A percentile compares a stretch with the other conserved stretches of the same genome.
Evolutionary conservation across 2,329 filamentous ascomycete genomes (phyloP).

Genomic region (Fusarium sp.): DNA sequence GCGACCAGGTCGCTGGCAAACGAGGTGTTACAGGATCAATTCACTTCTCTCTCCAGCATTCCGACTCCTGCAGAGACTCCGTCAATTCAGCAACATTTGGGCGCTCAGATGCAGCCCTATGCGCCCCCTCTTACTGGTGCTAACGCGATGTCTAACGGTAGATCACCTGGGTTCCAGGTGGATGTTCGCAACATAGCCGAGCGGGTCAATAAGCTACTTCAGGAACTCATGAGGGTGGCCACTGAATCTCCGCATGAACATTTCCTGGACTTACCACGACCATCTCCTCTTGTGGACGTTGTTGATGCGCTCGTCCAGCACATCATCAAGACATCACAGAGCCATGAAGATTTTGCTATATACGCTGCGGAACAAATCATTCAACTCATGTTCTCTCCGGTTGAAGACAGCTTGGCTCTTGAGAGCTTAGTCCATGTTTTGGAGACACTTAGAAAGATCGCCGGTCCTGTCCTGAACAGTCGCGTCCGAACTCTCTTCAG

Average conservation of each 20-base stretch:
- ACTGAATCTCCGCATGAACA: conserved; percentile 69
- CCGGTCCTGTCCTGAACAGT: conserved; percentile 65
- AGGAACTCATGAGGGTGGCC: conserved; percentile 68
- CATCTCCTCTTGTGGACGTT: conserved; percentile 71
- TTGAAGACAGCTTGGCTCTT: conserved; percentile 67
- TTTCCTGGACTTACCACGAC: conserved; percentile 68
- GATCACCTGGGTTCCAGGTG: conserved; percentile 61
- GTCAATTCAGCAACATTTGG: conserved; percentile 63
- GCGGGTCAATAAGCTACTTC: conserved; percentile 68
- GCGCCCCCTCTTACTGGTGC: conserved; percentile 62
- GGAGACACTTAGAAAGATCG: conserved; percentile 70
- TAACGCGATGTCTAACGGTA: conserved; percentile 62
- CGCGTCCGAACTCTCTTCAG: conserved; percentile 69
- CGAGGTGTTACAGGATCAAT: conserved; percentile 73
- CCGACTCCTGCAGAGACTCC: conserved; percentile 72
- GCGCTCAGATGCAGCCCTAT: conserved; percentile 67
- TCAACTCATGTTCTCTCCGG: conserved; percentile 65
- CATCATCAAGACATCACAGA: conserved; percentile 73
- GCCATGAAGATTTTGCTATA: conserved; percentile 69
- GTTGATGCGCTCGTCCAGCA: conserved; percentile 72
- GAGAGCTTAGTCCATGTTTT: conserved; percentile 74
- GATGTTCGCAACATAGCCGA: conserved; percentile 67
- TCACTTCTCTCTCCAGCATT: conserved; percentile 66
- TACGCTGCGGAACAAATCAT: conserved; percentile 72
- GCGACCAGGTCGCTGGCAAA: conserved; percentile 72